Conservation (phyloP, 805 yeast species). For the Clavispora carvajalis region DNA sequence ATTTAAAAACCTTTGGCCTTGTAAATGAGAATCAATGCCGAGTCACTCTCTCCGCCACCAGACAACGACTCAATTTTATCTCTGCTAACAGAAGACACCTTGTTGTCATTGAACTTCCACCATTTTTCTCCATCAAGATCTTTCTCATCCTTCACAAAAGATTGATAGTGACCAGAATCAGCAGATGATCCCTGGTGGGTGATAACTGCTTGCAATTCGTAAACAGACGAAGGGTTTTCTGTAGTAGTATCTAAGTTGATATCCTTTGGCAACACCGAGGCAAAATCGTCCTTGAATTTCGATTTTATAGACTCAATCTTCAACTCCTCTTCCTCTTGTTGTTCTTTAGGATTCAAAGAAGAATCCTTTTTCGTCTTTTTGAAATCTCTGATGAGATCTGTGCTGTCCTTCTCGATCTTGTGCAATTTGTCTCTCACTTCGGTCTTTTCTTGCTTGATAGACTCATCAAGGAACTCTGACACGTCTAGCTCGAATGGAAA, state of each 20-base stretch:
- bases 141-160: conserved; percentile 68
- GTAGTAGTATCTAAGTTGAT: conserved; percentile 37
- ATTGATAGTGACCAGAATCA: conserved; percentile 96
- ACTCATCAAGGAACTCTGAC: conserved; percentile 79
- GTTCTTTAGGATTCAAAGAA: conserved; percentile 45
- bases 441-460: conserved; percentile 59
- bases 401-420: conserved; percentile 66
- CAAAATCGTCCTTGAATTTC: conserved; percentile 48
- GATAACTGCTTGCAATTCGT: conserved; percentile 75
- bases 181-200: conserved; percentile 96
- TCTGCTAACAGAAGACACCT: conserved; percentile 68
- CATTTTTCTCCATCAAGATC: conserved; percentile 69
- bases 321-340: conserved; percentile 48
- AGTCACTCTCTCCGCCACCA: conserved; percentile 98
- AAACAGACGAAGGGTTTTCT: conserved; percentile 83
- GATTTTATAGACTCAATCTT: conserved; percentile 43
- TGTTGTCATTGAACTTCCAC: conserved; percentile 95
- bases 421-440: conserved; percentile 73
- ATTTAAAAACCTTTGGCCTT: conserved; percentile 63
- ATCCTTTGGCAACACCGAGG: conserved; percentile 36
- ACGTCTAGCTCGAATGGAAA: conserved; percentile 93
- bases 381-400: conserved; percentile 66
- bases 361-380: conserved; percentile 50
- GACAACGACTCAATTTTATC: conserved; percentile 81
- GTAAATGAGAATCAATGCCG: conserved; percentile 85